phyloP scores from a whole-genome alignment of 441 rosid species.

The Erodium chrysanthum region DNA sequence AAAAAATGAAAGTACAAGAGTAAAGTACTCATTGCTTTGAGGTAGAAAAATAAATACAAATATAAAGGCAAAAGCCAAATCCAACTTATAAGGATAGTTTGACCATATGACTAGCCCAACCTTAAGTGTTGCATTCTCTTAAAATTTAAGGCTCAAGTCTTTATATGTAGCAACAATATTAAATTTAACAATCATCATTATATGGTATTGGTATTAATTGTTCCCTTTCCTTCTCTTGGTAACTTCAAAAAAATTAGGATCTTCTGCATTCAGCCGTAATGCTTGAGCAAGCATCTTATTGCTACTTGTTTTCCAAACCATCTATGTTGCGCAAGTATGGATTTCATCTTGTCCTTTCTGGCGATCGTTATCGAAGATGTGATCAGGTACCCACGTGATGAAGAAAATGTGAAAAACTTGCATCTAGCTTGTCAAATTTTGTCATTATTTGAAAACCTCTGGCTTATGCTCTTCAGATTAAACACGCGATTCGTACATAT shows the following conservation, averaged over 20 bases:
- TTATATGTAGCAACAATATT: background rate
- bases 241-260: constrained; percentile 41
- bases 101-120: background rate
- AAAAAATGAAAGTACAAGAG: background rate
- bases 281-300: constrained; percentile 99
- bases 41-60: background rate
- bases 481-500: constrained; percentile 91
- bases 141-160: background rate
- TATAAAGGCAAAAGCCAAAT: background rate
- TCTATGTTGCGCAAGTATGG: constrained; percentile 95
- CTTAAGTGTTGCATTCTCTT: background rate
- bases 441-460: constrained; percentile 19
- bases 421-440: constrained; percentile 17
- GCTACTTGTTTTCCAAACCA: constrained; percentile 81
- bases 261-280: constrained; percentile 85
- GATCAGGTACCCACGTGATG: constrained; percentile 63
- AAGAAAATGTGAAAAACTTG: constrained; percentile 11
- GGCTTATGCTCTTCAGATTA: constrained; percentile 44
- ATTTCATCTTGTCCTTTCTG: constrained; percentile 95
- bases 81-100: background rate
- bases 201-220: background rate
- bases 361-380: constrained; percentile 84
- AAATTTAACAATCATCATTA: background rate
- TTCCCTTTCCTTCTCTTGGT: constrained; percentile 20
- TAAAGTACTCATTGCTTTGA: background rate